A percentile compares a stretch with the other conserved stretches of the same genome.
phyloP scores from a whole-genome alignment of 768 basidiomycete genomes.

The Butyriboletus loyo region DNA sequence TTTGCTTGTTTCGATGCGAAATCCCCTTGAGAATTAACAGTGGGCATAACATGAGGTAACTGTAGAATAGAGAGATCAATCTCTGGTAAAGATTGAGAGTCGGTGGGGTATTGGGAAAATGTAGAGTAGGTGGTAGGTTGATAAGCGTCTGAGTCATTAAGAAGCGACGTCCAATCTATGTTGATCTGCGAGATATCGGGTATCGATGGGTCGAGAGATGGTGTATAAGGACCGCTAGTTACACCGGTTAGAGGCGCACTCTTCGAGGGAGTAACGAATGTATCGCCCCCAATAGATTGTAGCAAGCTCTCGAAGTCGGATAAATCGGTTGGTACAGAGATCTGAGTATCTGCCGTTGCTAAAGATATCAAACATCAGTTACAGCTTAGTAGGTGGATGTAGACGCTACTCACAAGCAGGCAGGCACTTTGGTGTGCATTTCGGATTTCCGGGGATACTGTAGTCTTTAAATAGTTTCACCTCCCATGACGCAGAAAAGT shows the following conservation, averaged over 20 bases:
- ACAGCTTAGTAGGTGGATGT: background rate
- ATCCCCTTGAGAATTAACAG: background rate
- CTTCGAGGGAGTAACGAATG: background rate
- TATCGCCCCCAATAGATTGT: background rate
- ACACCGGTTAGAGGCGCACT: background rate
- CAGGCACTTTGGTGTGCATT: background rate
- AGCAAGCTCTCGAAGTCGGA: slow-evolving; percentile 10
- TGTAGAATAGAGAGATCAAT: slow-evolving; percentile 29
- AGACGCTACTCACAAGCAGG: slow-evolving; percentile 8
- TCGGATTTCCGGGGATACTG: slow-evolving; percentile 9
- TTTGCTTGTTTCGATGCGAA: slow-evolving; percentile 13
- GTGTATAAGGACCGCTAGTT: background rate
- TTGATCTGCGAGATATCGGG: background rate
- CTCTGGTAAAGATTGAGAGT: slow-evolving; percentile 11
- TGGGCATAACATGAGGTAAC: slow-evolving; percentile 5
- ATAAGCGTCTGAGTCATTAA: background rate
- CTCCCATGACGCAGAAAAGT: slow-evolving; percentile 27
- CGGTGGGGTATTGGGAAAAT: slow-evolving; percentile 1
- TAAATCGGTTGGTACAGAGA: background rate
- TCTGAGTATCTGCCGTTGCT: background rate
- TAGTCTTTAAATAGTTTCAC: slow-evolving; percentile 35
- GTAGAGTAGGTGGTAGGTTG: background rate
- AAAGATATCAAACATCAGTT: background rate
- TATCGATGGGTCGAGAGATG: background rate
- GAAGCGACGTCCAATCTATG: slow-evolving; percentile 18